phyloP scores from a whole-genome alignment of 495 filamentous ascomycete species.

The Neurospora discreta region DNA sequence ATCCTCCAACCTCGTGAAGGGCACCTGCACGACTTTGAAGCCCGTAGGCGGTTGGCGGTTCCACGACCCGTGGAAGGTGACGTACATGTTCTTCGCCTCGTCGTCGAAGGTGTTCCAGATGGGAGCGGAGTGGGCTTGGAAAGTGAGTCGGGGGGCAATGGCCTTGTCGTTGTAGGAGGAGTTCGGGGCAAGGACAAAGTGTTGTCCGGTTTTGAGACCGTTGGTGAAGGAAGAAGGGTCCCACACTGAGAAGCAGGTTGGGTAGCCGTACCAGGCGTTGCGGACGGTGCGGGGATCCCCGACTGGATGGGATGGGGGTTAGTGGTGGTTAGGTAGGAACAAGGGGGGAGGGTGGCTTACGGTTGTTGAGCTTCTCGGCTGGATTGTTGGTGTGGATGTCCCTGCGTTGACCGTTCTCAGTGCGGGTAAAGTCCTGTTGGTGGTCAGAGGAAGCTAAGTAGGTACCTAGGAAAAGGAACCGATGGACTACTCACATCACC shows the following conservation, averaged over 20 bases:
- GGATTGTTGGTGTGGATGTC: conserved; percentile 59
- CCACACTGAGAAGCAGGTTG: conserved; percentile 59
- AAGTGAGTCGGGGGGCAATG: conserved; percentile 37
- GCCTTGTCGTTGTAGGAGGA: conserved; percentile 36
- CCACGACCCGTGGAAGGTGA: conserved; percentile 53
- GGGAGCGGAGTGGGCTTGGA: conserved; percentile 49
- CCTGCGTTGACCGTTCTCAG: conserved; percentile 28
- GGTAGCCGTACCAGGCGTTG: conserved; percentile 51
- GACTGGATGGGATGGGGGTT: conserved; percentile 6
- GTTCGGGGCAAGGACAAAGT: conserved; percentile 39
- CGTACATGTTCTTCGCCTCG: conserved; percentile 42
- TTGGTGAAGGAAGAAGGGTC: conserved; percentile 33
- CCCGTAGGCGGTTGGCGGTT: conserved; percentile 31
- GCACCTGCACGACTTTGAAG: conserved; percentile 29
- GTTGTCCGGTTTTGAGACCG: conserved; percentile 35
- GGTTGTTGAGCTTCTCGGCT: conserved; percentile 61
- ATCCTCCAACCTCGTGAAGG: conserved; percentile 21
- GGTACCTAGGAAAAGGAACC: conserved; percentile 14
- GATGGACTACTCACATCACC: conserved; percentile 42
- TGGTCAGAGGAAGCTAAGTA: conserved; percentile 17
- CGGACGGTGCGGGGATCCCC: conserved; percentile 24
- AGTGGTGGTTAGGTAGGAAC: too few species aligned
- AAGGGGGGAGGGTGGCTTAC: conserved; percentile 31
- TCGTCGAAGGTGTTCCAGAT: conserved; percentile 39
- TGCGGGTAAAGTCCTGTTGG: conserved; percentile 23